A percentile compares a stretch with the other conserved stretches of the same genome.
phyloP scores from a whole-genome alignment of 139 green algal genomes.

The Chlorella sp. region DNA sequence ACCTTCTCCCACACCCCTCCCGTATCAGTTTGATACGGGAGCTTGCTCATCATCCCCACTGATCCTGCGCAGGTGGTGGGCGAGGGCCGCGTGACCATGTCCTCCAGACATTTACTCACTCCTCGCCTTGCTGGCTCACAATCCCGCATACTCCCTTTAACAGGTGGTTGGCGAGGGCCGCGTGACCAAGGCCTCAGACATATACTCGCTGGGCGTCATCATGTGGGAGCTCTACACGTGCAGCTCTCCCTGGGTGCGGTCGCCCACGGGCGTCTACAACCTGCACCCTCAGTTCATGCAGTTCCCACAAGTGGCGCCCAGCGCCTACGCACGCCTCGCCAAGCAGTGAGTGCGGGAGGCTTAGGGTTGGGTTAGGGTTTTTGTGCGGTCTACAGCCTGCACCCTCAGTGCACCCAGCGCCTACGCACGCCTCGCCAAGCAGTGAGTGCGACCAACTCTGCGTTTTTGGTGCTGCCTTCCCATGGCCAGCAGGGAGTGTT shows the following conservation, averaged over 20 bases:
- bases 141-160: no score
- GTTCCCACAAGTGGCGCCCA: neutral
- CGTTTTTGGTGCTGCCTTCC: no score
- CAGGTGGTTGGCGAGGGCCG: slow-evolving; percentile 3
- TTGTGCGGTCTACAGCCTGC: neutral
- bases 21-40: no score
- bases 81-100: no score
- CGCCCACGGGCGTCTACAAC: neutral
- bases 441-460: no score
- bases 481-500: no score
- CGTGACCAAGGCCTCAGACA: slow-evolving; percentile 12
- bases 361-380: no score
- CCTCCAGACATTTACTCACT: no score
- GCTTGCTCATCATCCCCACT: no score
- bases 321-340: neutral
- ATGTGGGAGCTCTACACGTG: slow-evolving; percentile 18
- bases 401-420: neutral
- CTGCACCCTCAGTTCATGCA: neutral
- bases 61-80: no score
- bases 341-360: neutral
- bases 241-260: neutral
- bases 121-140: no score
- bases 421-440: neutral
- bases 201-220: slow-evolving; percentile 20
- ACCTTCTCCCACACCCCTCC: no score